Evolutionary conservation across 257 asterid species (phyloP).

Genomic region (Solanum raphanifolium): DNA sequence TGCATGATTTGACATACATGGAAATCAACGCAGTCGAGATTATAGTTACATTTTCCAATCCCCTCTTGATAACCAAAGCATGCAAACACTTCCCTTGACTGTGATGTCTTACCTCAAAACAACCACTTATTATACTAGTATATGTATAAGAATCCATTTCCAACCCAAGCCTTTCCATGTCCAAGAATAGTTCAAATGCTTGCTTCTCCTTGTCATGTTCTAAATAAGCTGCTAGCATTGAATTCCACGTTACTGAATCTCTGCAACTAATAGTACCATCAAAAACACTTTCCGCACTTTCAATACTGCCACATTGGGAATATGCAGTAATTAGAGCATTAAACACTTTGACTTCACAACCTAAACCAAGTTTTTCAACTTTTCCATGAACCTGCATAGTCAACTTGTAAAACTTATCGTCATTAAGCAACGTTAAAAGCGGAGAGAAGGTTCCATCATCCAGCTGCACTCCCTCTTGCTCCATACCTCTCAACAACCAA

Average conservation of each 20-base stretch:
- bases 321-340: conserved; percentile 68
- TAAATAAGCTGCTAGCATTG: conserved; percentile 66
- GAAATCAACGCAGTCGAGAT: conserved; percentile 55
- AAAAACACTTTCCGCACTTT: conserved; percentile 45
- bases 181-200: conserved; percentile 47
- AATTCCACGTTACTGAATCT: conserved; percentile 77
- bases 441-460: conserved; percentile 86
- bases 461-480: conserved; percentile 31
- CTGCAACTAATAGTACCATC: conserved; percentile 32
- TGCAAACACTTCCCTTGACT: conserved; percentile 59
- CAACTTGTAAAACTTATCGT: conserved; percentile 19
- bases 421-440: conserved; percentile 50
- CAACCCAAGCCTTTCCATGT: conserved; percentile 46
- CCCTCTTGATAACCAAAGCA: conserved; percentile 53
- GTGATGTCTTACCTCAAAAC: conserved; percentile 23
- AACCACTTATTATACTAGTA: conserved; percentile 49
- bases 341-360: conserved; percentile 44
- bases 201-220: conserved; percentile 26
- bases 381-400: conserved; percentile 65
- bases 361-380: conserved; percentile 51
- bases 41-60: conserved; percentile 47
- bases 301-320: conserved; percentile 49
- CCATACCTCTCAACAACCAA: conserved; percentile 47
- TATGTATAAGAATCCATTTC: conserved; percentile 61
- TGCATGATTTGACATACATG: conserved; percentile 50